Percentiles rank a stretch among this genome's conserved stretches.
phyloP scores from a whole-genome alignment of 129 eudicot species.

The Lactuca saligna region DNA sequence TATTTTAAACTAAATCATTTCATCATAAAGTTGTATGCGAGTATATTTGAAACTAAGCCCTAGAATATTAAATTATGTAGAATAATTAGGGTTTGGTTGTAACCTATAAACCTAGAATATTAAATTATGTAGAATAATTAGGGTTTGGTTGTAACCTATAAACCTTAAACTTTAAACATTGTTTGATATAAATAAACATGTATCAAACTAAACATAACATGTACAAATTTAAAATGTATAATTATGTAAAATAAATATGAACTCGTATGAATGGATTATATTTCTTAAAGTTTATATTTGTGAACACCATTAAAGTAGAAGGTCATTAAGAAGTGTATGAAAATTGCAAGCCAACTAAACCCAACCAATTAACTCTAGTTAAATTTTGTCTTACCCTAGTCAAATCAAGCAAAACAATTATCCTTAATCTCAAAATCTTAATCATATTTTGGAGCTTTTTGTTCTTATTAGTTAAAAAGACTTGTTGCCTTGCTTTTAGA shows the following conservation, averaged over 20 bases:
- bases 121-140: no score
- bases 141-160: neutral
- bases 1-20: neutral
- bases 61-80: no score
- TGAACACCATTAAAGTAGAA: neutral
- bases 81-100: neutral
- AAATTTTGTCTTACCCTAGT: conserved; percentile 18
- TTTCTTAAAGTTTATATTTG: neutral
- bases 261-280: neutral
- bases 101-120: neutral
- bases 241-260: no score
- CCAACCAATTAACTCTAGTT: conserved; percentile 7
- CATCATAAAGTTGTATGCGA: neutral
- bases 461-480: conserved; percentile 40
- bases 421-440: conserved; percentile 23
- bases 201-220: no score
- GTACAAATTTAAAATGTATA: neutral
- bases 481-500: conserved; percentile 49
- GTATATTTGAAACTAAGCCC: neutral
- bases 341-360: conserved; percentile 1
- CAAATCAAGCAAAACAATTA: conserved; percentile 25
- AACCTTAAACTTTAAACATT: neutral
- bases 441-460: conserved; percentile 36
- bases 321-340: neutral
- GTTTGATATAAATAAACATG: no score